Percentiles rank a stretch among this genome's conserved stretches.
These are phyloP conservation scores for Mercurialis annua DNA, from an alignment of 345 rosid species.

Conservation along the genomic window DNA sequence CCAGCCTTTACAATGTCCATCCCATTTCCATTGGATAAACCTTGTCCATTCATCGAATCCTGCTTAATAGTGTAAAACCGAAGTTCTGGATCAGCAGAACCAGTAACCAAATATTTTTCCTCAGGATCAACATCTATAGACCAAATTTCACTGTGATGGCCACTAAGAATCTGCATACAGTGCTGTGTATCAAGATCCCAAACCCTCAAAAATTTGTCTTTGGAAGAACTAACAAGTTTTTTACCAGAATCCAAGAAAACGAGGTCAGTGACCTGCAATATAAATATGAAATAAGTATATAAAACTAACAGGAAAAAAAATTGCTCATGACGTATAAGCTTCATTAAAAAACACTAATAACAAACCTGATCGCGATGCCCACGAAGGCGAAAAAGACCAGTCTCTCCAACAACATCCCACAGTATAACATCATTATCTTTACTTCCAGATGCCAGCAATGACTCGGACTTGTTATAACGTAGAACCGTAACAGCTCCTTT, in stretches of 20 bases:
- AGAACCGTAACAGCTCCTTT: slow-evolving; percentile 83
- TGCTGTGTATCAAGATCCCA: slow-evolving; percentile 99
- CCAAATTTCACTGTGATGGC: slow-evolving; percentile 98
- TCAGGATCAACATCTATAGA: slow-evolving; percentile 79
- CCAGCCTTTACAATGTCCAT: slow-evolving; percentile 30
- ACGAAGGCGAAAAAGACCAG: slow-evolving; percentile 72
- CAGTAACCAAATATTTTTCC: slow-evolving; percentile 76
- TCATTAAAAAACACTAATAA: not conserved
- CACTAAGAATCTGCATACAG: slow-evolving; percentile 86
- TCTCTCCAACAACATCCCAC: slow-evolving; percentile 94
- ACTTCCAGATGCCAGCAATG: slow-evolving; percentile 90
- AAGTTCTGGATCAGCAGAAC: slow-evolving; percentile 88
- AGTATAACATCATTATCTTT: slow-evolving; percentile 85
- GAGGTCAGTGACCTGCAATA: slow-evolving; percentile 77
- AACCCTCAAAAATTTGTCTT: slow-evolving; percentile 91
- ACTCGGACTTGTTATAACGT: slow-evolving; percentile 59
- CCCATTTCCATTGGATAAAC: slow-evolving; percentile 30
- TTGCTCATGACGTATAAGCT: not conserved
- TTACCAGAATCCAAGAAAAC: slow-evolving; percentile 83
- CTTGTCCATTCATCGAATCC: slow-evolving; percentile 27
- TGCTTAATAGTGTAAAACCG: slow-evolving; percentile 64
- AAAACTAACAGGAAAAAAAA: not conserved
- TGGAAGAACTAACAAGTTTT: slow-evolving; percentile 85
- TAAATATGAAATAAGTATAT: not conserved
- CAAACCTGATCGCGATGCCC: slow-evolving; percentile 96